Percentiles rank a stretch among this genome's conserved stretches.
These are phyloP conservation scores for Lepidium africanum DNA, from an alignment of 345 rosid species.

Conservation along the genomic window DNA sequence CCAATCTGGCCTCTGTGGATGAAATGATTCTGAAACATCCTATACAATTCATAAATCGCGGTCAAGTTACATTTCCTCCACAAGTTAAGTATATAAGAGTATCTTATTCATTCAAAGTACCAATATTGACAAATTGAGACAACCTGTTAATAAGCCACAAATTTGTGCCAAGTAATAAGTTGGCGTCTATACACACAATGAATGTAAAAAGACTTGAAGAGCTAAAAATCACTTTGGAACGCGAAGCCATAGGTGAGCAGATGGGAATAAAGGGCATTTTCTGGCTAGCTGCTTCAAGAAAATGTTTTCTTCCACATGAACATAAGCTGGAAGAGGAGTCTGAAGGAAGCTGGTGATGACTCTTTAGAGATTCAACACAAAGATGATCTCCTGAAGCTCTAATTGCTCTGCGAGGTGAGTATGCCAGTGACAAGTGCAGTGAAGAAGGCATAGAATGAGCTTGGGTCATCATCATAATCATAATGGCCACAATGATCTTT, in stretches of 20 bases:
- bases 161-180: neutral
- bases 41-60: slow-evolving; percentile 5
- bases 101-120: neutral
- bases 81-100: neutral
- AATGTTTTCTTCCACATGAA: slow-evolving; percentile 44
- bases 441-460: slow-evolving; percentile 6
- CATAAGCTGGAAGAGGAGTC: slow-evolving; percentile 18
- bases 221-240: slow-evolving; percentile 34
- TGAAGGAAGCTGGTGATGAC: neutral
- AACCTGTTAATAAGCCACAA: neutral
- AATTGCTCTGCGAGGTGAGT: neutral
- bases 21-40: slow-evolving; percentile 42
- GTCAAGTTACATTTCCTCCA: neutral
- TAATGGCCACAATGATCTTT: neutral
- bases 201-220: neutral
- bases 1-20: slow-evolving; percentile 68
- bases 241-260: neutral
- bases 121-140: neutral
- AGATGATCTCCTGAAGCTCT: slow-evolving; percentile 15
- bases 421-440: neutral
- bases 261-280: slow-evolving; percentile 33
- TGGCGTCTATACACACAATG: neutral
- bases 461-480: slow-evolving; percentile 4
- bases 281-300: slow-evolving; percentile 30
- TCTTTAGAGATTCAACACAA: neutral